Evolutionary conservation across 768 basidiomycete genomes (phyloP).

Genomic region (Kwoniella pini): DNA sequence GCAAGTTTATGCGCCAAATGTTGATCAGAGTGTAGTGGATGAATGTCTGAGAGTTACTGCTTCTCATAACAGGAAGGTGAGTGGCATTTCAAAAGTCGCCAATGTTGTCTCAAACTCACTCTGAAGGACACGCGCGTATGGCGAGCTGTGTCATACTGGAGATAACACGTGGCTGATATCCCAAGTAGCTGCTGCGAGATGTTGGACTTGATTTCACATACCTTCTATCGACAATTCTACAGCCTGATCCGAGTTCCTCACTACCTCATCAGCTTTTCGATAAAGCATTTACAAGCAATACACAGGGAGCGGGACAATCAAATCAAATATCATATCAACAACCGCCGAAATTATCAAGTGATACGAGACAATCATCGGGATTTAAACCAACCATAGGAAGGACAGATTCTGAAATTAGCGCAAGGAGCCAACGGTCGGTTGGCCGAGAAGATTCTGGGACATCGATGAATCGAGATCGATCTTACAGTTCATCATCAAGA

Average conservation of each 20-base stretch:
- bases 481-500: background rate
- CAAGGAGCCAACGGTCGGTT: background rate
- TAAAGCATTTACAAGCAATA: background rate
- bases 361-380: conserved; percentile 7
- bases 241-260: conserved; percentile 31
- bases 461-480: background rate
- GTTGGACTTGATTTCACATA: conserved; percentile 92
- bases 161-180: background rate
- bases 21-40: conserved; percentile 68
- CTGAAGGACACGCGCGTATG: too few species aligned
- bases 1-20: conserved; percentile 85
- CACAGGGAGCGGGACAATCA: conserved; percentile 22
- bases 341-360: background rate
- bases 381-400: background rate
- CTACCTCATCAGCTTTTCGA: conserved; percentile 28
- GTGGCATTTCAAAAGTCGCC: conserved; percentile 32
- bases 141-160: too few species aligned
- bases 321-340: conserved; percentile 31
- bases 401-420: background rate
- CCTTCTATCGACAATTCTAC: conserved; percentile 64
- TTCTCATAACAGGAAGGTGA: conserved; percentile 78
- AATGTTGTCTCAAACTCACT: too few species aligned
- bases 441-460: background rate
- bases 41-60: conserved; percentile 77
- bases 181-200: conserved; percentile 74